These are phyloP conservation scores for Saccharomycopsis hybrid DNA, from an alignment of 1,139 yeast species.

Conservation along the genomic window DNA sequence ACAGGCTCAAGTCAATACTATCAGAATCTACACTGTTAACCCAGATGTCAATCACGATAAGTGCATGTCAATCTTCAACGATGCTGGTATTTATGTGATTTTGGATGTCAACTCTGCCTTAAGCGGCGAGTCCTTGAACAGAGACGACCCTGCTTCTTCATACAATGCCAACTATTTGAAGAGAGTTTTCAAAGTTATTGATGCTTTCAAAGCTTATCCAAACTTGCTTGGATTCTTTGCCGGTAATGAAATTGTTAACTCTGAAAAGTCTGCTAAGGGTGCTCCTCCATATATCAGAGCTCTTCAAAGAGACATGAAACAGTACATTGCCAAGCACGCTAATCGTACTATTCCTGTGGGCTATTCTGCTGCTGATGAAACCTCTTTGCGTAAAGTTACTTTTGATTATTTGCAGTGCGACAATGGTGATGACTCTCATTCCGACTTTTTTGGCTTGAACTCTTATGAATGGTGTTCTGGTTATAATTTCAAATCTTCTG, in stretches of 20 bases:
- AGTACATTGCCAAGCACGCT: conserved; percentile 61
- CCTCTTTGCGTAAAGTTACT: conserved; percentile 61
- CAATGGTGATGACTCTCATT: conserved; percentile 49
- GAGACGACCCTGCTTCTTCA: conserved; percentile 63
- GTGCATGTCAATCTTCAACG: conserved; percentile 79
- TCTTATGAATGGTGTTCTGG: conserved; percentile 93
- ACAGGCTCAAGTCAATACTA: conserved; percentile 69
- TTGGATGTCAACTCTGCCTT: conserved; percentile 84
- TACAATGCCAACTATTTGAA: conserved; percentile 63
- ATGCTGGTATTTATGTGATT: conserved; percentile 83
- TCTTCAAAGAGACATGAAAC: conserved; percentile 84
- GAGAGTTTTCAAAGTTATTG: conserved; percentile 77
- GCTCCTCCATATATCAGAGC: conserved; percentile 78
- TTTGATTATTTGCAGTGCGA: conserved; percentile 80
- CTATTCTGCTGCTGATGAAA: conserved; percentile 86
- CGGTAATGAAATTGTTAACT: conserved; percentile 90
- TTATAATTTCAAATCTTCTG: conserved; percentile 57
- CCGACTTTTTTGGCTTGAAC: conserved; percentile 89
- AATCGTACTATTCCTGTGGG: conserved; percentile 84
- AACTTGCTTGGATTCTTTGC: conserved; percentile 84
- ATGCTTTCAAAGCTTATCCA: conserved; percentile 74
- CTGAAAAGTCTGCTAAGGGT: conserved; percentile 56
- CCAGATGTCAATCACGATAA: conserved; percentile 77
- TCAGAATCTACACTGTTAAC: conserved; percentile 65
- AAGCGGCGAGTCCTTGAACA: conserved; percentile 56